phyloP scores from a whole-genome alignment of 768 basidiomycete genomes.

The Baorangia bicolor region DNA sequence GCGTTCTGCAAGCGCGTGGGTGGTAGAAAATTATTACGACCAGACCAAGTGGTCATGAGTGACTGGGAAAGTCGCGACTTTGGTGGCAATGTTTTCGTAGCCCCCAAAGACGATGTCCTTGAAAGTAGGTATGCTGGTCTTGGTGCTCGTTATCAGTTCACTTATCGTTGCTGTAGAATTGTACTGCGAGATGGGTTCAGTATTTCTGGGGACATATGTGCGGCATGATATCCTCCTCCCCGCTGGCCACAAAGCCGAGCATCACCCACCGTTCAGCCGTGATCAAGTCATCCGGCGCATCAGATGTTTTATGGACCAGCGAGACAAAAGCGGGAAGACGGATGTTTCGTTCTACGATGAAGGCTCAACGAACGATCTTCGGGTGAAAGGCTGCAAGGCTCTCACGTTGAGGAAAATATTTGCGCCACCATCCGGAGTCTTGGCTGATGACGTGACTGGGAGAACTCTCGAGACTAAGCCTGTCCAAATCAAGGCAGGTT shows the following conservation, averaged over 20 bases:
- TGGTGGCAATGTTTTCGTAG: conserved; percentile 1
- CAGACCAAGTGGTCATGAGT: conserved; percentile 8
- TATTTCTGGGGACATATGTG: conserved; percentile 10
- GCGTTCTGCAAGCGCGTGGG: neutral
- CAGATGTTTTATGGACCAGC: conserved; percentile 10
- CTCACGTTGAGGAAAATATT: conserved; percentile 11
- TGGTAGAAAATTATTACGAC: neutral
- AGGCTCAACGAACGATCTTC: neutral
- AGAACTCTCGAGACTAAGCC: neutral
- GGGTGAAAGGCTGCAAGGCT: neutral
- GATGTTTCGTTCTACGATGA: neutral
- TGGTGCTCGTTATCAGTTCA: neutral
- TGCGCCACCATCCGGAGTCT: conserved; percentile 4
- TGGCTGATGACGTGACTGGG: neutral
- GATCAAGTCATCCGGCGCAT: conserved; percentile 4
- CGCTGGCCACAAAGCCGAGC: neutral
- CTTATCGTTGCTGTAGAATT: neutral
- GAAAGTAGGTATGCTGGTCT: conserved; percentile 6
- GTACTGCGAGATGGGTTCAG: conserved; percentile 13
- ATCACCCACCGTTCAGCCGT: neutral
- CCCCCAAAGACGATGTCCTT: conserved; percentile 7
- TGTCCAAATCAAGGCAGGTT: neutral
- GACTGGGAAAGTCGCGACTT: conserved; percentile 16
- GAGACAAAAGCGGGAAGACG: conserved; percentile 4
- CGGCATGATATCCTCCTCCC: neutral